These are phyloP conservation scores for Candida orba DNA, from an alignment of 805 yeast species.

Conservation along the genomic window DNA sequence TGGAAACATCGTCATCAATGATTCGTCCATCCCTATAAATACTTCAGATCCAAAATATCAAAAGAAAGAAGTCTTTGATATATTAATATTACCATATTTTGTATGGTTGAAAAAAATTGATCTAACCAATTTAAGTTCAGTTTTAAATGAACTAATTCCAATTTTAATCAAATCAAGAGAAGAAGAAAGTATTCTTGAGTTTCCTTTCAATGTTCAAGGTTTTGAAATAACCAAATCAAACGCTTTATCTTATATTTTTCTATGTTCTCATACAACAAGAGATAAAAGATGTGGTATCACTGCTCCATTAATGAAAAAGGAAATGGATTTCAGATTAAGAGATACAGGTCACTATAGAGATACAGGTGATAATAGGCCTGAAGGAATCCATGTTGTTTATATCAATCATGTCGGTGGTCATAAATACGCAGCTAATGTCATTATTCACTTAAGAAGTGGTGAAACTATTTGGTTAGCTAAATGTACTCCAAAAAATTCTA, in stretches of 20 bases:
- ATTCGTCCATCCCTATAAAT: slow-evolving; percentile 46
- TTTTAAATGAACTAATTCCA: slow-evolving; percentile 39
- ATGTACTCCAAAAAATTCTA: slow-evolving; percentile 69
- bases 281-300: slow-evolving; percentile 92
- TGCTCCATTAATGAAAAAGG: slow-evolving; percentile 82
- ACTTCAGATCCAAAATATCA: slow-evolving; percentile 36
- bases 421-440: slow-evolving; percentile 85
- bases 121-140: slow-evolving; percentile 33
- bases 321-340: slow-evolving; percentile 65
- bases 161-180: slow-evolving; percentile 26
- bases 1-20: slow-evolving; percentile 41
- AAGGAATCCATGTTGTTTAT: slow-evolving; percentile 64
- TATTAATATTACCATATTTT: slow-evolving; percentile 67
- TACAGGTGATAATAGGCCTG: slow-evolving; percentile 62
- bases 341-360: slow-evolving; percentile 72
- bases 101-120: slow-evolving; percentile 55
- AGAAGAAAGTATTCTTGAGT: slow-evolving; percentile 4
- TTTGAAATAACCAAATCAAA: slow-evolving; percentile 30
- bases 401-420: slow-evolving; percentile 95
- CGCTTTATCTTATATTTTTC: slow-evolving; percentile 46
- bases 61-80: slow-evolving; percentile 43
- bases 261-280: slow-evolving; percentile 87
- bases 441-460: slow-evolving; percentile 65
- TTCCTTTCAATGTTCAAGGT: slow-evolving; percentile 18
- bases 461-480: slow-evolving; percentile 86